Evolutionary conservation across 108 stramenopile species (phyloP), one percentile per base, ranked within the genome.

Genomic region (Fistulifera pelliculosa): DNA sequence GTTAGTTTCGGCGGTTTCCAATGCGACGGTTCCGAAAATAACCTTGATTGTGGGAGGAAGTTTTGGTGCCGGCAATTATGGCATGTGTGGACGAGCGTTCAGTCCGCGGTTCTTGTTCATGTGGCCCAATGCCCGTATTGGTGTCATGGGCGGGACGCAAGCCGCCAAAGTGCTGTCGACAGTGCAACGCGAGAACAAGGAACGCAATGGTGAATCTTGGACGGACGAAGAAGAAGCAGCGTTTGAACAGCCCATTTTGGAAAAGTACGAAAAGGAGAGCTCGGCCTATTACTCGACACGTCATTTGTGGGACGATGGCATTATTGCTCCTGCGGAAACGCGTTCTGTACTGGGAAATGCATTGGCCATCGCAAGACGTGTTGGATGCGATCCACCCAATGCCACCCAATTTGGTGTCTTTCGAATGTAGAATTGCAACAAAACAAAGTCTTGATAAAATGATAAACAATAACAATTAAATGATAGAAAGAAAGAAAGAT

Each of bases 131-230:
- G 88, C 95, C 27, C 71, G 75, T 27, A 96, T 95, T 54, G 74
- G 78, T 17, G 98, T 99, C 35, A 99, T 99, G 98, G 98, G 98
- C 14, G 98, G 94, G 23, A 93, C 93, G 52, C 98, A 99, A 68
- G 98, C 98, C 18, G 94, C 95, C 1, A 90, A 80, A 47, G 98
- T 99, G 0, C 64, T 99, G 58, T 86, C 94, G 10, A 96, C 95
- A 51, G 88, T 99, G 0, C 77, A 89, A 58, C 63, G 83, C 15
- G 86, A 93, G 53, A 80, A 83, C 52, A 80, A 80, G 15, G 85
- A 89, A 69, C 68, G 67, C 14, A 39, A 58, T 12, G 85, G 83
- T 0, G 78, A 81, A 53, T 70, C 65, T 11, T 89, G 90, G 69
- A 47, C 68, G 0, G 60, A 59, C 31, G 87, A 93, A 60, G 80